Conservation (phyloP, 805 yeast species). For the Brettanomyces custersianus region DNA sequence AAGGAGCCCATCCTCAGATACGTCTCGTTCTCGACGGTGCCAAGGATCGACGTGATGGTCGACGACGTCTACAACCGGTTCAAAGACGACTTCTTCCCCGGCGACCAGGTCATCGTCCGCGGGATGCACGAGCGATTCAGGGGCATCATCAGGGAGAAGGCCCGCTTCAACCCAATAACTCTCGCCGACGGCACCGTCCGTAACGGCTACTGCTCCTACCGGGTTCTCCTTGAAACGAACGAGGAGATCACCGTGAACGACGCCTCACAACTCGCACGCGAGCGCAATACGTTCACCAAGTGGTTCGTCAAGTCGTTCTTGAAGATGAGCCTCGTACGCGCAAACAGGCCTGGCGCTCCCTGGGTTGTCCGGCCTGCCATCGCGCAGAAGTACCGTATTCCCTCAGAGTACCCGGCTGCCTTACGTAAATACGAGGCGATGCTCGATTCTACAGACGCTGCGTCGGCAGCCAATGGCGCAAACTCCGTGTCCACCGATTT, state of each 20-base stretch:
- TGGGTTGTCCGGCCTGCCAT: conserved; percentile 84
- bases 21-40: conserved; percentile 71
- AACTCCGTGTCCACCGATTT: background rate
- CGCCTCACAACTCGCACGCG: conserved; percentile 59
- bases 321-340: conserved; percentile 67
- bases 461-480: background rate
- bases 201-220: conserved; percentile 54
- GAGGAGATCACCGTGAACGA: conserved; percentile 62
- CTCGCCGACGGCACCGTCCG: conserved; percentile 26
- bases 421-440: conserved; percentile 27
- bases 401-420: conserved; percentile 49
- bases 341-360: conserved; percentile 84
- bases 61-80: conserved; percentile 77
- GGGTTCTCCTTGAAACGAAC: conserved; percentile 51
- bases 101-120: conserved; percentile 68
- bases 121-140: conserved; percentile 30
- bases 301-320: conserved; percentile 84
- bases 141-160: conserved; percentile 78
- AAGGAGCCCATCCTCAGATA: conserved; percentile 86
- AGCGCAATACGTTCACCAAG: conserved; percentile 81
- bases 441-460: conserved; percentile 1
- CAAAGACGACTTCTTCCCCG: conserved; percentile 82
- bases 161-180: conserved; percentile 52
- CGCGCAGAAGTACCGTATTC: conserved; percentile 61
- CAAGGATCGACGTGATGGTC: conserved; percentile 78